Base-by-base conservation (phyloP, 352 stramenopile species). In the Albugo candida region DNA sequence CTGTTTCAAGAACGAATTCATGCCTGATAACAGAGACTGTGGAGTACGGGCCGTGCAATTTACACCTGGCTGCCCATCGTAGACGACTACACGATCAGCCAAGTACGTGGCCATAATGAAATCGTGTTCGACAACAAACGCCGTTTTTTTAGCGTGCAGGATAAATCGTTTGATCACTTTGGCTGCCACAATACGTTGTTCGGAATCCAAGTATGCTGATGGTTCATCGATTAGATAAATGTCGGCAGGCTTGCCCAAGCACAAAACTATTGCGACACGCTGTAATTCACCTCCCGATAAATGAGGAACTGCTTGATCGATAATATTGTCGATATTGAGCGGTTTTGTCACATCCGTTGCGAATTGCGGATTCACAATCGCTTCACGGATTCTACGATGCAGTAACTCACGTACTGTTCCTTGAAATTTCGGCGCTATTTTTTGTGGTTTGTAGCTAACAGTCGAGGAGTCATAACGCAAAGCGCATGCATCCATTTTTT, bases 81-180 rank as follows among this genome's bases (percentile, higher is more conserved):
- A 97, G 2, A 97, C 89, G 48, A 97, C 86, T 13, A 97, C 92
- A 41, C 92, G 85, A 62, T 97, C 92, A 41, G 91, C 92, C 53
- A 99, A 72, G 71, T 99, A 99, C 20, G 96, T 99, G 40, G 94
- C 95, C 96, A 99, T 99, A 65, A 99, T 99, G 73, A 99, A 99
- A 86, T 99, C 96, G 76, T 99, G 96, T 74, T 99, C 96, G 13
- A 99, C 95, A 34, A 99, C 75, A 65, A 99, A 99, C 8, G 94
- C 96, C 19, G 95, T 99, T 67, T 98, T 98, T 78, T 99, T 99
- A 24, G 92, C 81, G 80, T 99, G 93, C 64, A 99, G 83, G 50
- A 99, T 98, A 64, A 98, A 99, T 35, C 95, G 86, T 75, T 99
- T 98, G 64, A 99, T 99, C 49, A 99, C 94, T 75, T 98, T 98